Evolutionary conservation across 1,139 yeast genomes (phyloP), one percentile per base, ranked within the genome.

Genomic region (Zygosaccharomyces sapae): DNA sequence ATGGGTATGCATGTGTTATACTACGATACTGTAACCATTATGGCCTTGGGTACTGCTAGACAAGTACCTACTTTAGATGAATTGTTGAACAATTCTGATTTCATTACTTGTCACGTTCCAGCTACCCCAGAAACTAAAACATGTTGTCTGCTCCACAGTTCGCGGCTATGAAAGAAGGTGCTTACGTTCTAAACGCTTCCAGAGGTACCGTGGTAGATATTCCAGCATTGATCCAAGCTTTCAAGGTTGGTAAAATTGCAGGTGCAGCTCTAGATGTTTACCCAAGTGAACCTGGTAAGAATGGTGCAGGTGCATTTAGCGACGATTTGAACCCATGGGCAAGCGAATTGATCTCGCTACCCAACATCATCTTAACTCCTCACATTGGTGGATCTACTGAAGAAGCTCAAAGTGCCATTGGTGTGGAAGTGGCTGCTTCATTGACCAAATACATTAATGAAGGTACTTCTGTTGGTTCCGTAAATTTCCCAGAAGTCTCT

Each of bases 371-470:
- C 55, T 77, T 92, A 65, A 84, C 97, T 48, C 99, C 99, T 33
- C 99, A 92, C 67, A 92, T 92, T 62, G 99, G 99, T 73, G 98
- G 98, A 55, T 89, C 97, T 44, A 92, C 99, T 41, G 97, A 92
- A 71, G 99, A 92, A 74, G 98, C 98, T 30, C 99, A 92, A 76
- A 80, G 89, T 52, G 96, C 97, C 44, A 92, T 92, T 67, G 98
- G 99, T 71, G 76, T 90, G 53, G 99, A 92, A 73, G 99, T 92
- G 51, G 89, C 85, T 50, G 76, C 85, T 43, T 81, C 96, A 27
- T 77, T 92, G 64, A 76, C 90, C 56, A 88, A 87, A 69, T 94
- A 89, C 74, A 85, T 92, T 68, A 92, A 90, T 70, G 98, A 92
- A 74, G 98, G 98, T 74, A 77, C 83, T 61, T 86, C 97, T n/a